Conservation (phyloP, 1,284 basidiomycete genomes). For the Taiwanofungus camphoratus region DNA sequence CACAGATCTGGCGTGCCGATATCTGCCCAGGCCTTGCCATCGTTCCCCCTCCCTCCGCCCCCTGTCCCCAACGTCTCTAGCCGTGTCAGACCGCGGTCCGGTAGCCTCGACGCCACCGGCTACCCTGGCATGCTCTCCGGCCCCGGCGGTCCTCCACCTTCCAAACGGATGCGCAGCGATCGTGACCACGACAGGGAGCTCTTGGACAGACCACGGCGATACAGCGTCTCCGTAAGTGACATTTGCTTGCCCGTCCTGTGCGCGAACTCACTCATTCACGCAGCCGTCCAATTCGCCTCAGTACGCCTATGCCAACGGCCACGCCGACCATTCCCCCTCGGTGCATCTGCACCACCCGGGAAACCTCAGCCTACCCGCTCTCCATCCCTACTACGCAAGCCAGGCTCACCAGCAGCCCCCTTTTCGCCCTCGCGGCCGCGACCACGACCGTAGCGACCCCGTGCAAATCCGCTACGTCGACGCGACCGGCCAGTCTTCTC, state of each 20-base stretch:
- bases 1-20: slow-evolving; percentile 21
- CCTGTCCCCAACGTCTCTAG: slow-evolving; percentile 21
- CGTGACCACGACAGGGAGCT: slow-evolving; percentile 19
- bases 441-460: slow-evolving; percentile 27
- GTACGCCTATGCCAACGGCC: slow-evolving; percentile 19
- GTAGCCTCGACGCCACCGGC: slow-evolving; percentile 33
- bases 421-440: slow-evolving; percentile 13
- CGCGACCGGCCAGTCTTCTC: slow-evolving; percentile 15
- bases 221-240: slow-evolving; percentile 24
- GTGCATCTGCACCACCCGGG: slow-evolving; percentile 12
- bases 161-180: slow-evolving; percentile 39
- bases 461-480: slow-evolving; percentile 21
- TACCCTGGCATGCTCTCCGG: slow-evolving; percentile 22
- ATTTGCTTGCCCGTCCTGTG: neutral
- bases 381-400: slow-evolving; percentile 17
- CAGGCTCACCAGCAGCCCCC: slow-evolving; percentile 11
- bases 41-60: slow-evolving; percentile 26
- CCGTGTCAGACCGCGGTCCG: slow-evolving; percentile 37
- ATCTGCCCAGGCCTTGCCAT: slow-evolving; percentile 20
- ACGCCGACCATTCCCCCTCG: slow-evolving; percentile 18
- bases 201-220: slow-evolving; percentile 16
- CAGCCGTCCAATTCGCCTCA: slow-evolving; percentile 22
- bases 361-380: slow-evolving; percentile 10
- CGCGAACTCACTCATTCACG: slow-evolving; percentile 1
- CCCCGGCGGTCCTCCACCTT: slow-evolving; percentile 35